phyloP scores from a whole-genome alignment of 306 rosid genomes.

The Glycine soja region DNA sequence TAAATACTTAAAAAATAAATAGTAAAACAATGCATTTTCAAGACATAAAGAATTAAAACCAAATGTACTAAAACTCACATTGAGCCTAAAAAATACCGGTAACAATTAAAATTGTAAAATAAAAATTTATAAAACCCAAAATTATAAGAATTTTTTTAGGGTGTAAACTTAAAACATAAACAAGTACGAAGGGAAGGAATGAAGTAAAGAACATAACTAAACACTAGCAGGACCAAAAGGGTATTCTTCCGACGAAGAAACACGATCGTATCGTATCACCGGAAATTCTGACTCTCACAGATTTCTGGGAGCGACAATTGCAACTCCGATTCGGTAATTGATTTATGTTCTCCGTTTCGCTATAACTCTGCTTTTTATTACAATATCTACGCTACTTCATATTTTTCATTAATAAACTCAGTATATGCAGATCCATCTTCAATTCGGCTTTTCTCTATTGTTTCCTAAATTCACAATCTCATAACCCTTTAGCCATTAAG shows the following conservation, averaged over 20 bases:
- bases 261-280: no score
- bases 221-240: neutral
- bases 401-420: neutral
- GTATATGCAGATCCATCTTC: conserved; percentile 11
- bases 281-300: neutral
- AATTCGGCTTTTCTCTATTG: neutral
- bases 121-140: no score
- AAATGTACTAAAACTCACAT: no score
- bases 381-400: neutral
- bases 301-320: neutral
- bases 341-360: neutral
- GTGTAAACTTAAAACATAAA: no score
- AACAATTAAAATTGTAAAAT: no score
- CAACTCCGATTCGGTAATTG: conserved; percentile 16
- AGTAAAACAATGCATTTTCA: no score
- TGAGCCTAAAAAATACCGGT: no score
- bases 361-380: neutral
- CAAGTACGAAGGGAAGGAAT: neutral
- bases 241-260: neutral
- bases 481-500: neutral
- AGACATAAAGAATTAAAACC: no score
- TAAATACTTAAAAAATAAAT: no score
- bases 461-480: neutral
- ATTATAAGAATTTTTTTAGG: no score
- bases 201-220: conserved; percentile 7